Percentiles rank a stretch among this genome's conserved stretches.
phyloP scores from a whole-genome alignment of 208 protist species.

The Trypanosoma melophagium region DNA sequence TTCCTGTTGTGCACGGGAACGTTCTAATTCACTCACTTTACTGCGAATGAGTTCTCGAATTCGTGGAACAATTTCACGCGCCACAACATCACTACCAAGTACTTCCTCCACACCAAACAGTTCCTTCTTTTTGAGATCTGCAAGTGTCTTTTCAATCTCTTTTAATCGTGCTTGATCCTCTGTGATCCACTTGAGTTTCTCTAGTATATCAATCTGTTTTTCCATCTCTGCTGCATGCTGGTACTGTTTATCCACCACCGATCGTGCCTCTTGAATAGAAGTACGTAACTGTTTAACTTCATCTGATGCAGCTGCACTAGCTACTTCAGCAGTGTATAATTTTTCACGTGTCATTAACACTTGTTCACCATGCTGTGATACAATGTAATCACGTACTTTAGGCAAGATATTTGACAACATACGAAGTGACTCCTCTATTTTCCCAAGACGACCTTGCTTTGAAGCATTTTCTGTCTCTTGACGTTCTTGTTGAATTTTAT shows the following conservation, averaged over 20 bases:
- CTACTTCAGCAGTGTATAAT: slow-evolving; percentile 12
- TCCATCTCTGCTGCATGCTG: slow-evolving; percentile 39
- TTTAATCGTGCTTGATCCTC: slow-evolving; percentile 52
- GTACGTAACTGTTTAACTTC: slow-evolving; percentile 33
- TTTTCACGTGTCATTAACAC: slow-evolving; percentile 36
- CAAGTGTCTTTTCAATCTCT: slow-evolving; percentile 38
- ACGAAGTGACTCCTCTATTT: slow-evolving; percentile 14
- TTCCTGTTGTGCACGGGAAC: slow-evolving; percentile 62
- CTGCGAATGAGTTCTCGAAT: slow-evolving; percentile 71
- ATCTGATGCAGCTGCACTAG: background rate
- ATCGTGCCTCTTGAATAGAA: slow-evolving; percentile 37
- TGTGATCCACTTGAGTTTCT: slow-evolving; percentile 37
- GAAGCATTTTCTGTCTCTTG: slow-evolving; percentile 9
- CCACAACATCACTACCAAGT: slow-evolving; percentile 52
- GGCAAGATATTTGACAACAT: slow-evolving; percentile 23
- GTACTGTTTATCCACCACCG: slow-evolving; percentile 47
- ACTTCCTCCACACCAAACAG: slow-evolving; percentile 45
- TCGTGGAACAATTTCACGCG: slow-evolving; percentile 36
- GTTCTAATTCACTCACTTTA: slow-evolving; percentile 68
- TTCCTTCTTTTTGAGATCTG: slow-evolving; percentile 40
- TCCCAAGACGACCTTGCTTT: slow-evolving; percentile 4
- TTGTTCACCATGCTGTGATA: slow-evolving; percentile 13
- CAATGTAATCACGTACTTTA: slow-evolving; percentile 43
- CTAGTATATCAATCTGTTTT: slow-evolving; percentile 41
- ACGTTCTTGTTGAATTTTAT: slow-evolving; percentile 19